A percentile compares a stretch with the other conserved stretches of the same genome.
These are phyloP conservation scores for Penicillium brevicompactum DNA, from an alignment of 2,329 filamentous ascomycete genomes.

Conservation along the genomic window DNA sequence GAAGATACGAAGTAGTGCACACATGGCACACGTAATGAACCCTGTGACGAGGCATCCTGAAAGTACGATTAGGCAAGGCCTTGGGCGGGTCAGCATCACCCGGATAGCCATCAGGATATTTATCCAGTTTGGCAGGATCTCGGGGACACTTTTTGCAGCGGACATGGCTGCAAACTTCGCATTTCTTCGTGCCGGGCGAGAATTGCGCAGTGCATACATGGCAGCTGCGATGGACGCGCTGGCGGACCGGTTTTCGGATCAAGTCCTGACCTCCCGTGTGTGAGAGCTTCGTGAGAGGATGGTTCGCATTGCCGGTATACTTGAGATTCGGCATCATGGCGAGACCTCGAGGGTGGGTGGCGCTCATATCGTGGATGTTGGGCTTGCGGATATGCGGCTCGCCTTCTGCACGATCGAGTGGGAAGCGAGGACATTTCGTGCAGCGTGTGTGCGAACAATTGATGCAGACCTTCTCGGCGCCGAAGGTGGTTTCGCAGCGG, in stretches of 20 bases:
- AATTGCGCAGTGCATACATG: constrained; percentile 73
- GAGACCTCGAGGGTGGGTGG: constrained; percentile 46
- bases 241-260: constrained; percentile 69
- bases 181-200: constrained; percentile 60
- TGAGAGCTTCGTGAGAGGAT: constrained; percentile 56
- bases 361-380: constrained; percentile 32
- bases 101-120: constrained; percentile 49
- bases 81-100: constrained; percentile 46
- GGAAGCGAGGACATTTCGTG: constrained; percentile 76
- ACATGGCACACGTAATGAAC: constrained; percentile 47
- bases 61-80: constrained; percentile 36
- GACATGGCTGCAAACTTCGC: constrained; percentile 68
- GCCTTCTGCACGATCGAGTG: constrained; percentile 64
- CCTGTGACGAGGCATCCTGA: constrained; percentile 38
- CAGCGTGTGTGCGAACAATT: constrained; percentile 80
- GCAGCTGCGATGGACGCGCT: constrained; percentile 74
- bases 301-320: constrained; percentile 32
- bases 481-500: constrained; percentile 74
- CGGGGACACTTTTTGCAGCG: constrained; percentile 81
- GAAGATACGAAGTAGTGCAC: constrained; percentile 38
- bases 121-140: constrained; percentile 60
- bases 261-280: constrained; percentile 70
- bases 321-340: constrained; percentile 16
- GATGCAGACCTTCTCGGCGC: constrained; percentile 70
- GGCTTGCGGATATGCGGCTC: constrained; percentile 46